phyloP scores from a whole-genome alignment of 2,329 filamentous ascomycete species.

The Calonectria honghensis region DNA sequence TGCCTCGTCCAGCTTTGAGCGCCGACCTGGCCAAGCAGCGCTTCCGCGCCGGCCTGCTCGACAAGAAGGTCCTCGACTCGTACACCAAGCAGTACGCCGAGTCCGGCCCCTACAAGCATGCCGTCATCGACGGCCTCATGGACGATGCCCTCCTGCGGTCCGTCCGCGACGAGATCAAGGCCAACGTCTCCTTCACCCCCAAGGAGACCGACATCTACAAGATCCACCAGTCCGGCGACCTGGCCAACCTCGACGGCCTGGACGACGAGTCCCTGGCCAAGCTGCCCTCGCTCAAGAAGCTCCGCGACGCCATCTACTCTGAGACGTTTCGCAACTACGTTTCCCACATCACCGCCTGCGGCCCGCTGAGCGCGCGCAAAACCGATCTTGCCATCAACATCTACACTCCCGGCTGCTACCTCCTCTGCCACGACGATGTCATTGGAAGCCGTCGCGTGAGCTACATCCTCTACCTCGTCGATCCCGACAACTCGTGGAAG shows the following conservation, averaged over 20 bases:
- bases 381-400: conserved; percentile 99
- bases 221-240: conserved; percentile 98
- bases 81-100: conserved; percentile 78
- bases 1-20: conserved; percentile 64
- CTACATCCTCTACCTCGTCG: conserved; percentile 96
- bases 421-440: conserved; percentile 98
- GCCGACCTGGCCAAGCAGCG: conserved; percentile 71
- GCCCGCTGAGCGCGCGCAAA: conserved; percentile 91
- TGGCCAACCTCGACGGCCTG: conserved; percentile 96
- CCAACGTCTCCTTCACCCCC: conserved; percentile 95
- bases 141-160: conserved; percentile 87
- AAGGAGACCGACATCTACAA: conserved; percentile 99
- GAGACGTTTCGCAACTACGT: conserved; percentile 92
- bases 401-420: conserved; percentile 95
- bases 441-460: conserved; percentile 97
- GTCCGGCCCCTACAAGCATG: conserved; percentile 89
- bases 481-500: conserved; percentile 94
- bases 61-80: conserved; percentile 71
- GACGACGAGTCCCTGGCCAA: conserved; percentile 89
- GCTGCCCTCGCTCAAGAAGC: conserved; percentile 89
- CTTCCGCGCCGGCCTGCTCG: conserved; percentile 81
- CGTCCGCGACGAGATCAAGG: conserved; percentile 91
- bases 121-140: conserved; percentile 89
- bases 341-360: conserved; percentile 88
- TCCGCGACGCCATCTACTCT: conserved; percentile 97